A percentile compares a stretch with the other conserved stretches of the same genome.
Conservation (phyloP, 2,329 filamentous ascomycete genomes). For the Fusarium incarnatum region DNA sequence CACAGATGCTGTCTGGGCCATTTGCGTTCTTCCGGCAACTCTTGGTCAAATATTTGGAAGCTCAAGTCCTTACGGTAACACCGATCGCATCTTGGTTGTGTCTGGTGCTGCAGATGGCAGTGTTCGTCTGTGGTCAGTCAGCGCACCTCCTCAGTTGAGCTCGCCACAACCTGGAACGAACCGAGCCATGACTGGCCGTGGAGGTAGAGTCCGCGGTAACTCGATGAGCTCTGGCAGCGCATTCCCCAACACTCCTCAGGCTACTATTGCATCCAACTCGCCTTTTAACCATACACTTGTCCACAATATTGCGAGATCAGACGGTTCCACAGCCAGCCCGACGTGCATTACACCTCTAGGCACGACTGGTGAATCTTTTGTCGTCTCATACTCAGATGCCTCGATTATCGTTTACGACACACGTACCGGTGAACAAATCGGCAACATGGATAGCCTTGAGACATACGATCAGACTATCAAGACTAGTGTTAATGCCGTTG, state of each 20-base stretch:
- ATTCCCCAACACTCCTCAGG: conserved; percentile 90
- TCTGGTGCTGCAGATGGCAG: conserved; percentile 92
- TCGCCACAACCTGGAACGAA: conserved; percentile 78
- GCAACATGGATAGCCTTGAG: conserved; percentile 91
- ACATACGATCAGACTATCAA: conserved; percentile 87
- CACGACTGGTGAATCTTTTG: conserved; percentile 84
- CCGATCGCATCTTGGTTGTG: conserved; percentile 89
- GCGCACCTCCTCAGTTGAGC: conserved; percentile 85
- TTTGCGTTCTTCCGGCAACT: conserved; percentile 90
- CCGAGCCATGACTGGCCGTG: conserved; percentile 67
- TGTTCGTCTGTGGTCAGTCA: conserved; percentile 94
- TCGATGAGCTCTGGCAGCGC: conserved; percentile 95
- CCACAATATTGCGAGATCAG: conserved; percentile 81
- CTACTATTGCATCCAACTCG: conserved; percentile 84
- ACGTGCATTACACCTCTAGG: conserved; percentile 95
- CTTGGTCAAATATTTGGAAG: conserved; percentile 84
- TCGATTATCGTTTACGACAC: conserved; percentile 94
- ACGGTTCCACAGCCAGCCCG: conserved; percentile 76
- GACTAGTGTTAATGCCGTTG: conserved; percentile 90
- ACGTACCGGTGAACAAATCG: conserved; percentile 88
- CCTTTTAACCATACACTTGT: conserved; percentile 90
- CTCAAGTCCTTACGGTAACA: conserved; percentile 77
- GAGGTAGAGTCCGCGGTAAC: conserved; percentile 85
- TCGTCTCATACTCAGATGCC: conserved; percentile 92
- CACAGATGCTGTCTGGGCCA: conserved; percentile 94